Percentiles rank a stretch among this genome's conserved stretches.
Conservation (phyloP, 106 monocot species). For the Cymbidium sinense region DNA sequence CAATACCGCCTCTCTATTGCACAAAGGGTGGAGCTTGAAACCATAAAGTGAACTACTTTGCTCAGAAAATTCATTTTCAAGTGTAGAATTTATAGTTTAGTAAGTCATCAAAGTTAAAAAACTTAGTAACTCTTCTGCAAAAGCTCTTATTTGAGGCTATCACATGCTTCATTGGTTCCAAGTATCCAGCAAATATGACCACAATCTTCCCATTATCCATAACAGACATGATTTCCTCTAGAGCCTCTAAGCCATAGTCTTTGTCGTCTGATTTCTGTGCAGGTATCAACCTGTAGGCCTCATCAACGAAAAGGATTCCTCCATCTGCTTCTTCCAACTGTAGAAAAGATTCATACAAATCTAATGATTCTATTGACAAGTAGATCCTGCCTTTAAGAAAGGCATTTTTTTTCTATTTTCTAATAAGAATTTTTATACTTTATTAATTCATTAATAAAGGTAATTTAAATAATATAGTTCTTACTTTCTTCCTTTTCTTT, state of each 20-base stretch:
- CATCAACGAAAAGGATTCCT: no score
- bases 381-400: no score
- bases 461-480: no score
- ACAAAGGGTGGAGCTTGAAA: conserved; percentile 74
- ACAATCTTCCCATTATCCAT: conserved; percentile 78
- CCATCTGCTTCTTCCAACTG: conserved; percentile 83
- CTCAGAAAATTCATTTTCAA: conserved; percentile 60
- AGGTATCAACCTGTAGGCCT: no score
- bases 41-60: conserved; percentile 51
- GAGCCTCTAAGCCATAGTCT: conserved; percentile 89
- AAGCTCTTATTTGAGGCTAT: conserved; percentile 91
- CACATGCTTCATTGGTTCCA: conserved; percentile 93
- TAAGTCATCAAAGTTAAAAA: conserved; percentile 85
- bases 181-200: conserved; percentile 89
- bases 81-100: conserved; percentile 58
- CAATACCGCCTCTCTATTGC: conserved; percentile 43
- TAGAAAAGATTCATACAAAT: conserved; percentile 6
- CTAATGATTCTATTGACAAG: no score
- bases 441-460: no score
- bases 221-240: conserved; percentile 93
- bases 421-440: no score
- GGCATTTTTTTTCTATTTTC: no score
- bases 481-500: no score
- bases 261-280: conserved; percentile 92
- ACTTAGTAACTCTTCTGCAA: conserved; percentile 79